Evolutionary conservation across 73 alveolate genomes (phyloP).

Genomic region (Symbiodinium natans): DNA sequence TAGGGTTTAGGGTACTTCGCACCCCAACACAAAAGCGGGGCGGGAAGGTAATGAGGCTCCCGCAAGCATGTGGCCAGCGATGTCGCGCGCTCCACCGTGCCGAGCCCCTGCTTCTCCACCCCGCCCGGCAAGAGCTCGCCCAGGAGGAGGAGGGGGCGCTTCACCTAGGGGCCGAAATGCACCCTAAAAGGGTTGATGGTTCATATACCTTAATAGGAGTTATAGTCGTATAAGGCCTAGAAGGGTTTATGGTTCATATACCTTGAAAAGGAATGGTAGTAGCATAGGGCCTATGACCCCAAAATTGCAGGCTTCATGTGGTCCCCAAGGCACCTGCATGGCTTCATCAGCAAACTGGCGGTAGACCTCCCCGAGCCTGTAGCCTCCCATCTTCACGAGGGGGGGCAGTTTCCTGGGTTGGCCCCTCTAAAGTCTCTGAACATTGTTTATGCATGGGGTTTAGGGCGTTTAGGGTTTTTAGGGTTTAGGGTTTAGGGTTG

Average conservation of each 20-base stretch:
- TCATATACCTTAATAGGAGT: no score
- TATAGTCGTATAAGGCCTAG: no score
- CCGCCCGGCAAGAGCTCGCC: slow-evolving; percentile 72
- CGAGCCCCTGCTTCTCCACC: slow-evolving; percentile 22
- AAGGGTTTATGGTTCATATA: no score
- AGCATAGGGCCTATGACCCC: no score
- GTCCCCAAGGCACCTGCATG: neutral
- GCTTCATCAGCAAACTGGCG: neutral
- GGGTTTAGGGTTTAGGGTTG: no score
- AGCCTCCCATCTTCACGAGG: neutral
- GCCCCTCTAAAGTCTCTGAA: no score
- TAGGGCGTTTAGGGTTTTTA: no score
- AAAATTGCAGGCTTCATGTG: no score
- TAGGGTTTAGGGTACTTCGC: neutral
- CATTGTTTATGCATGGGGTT: no score
- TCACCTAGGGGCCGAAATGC: neutral
- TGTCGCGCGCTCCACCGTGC: slow-evolving; percentile 41
- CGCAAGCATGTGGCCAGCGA: slow-evolving; percentile 23
- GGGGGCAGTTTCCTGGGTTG: neutral
- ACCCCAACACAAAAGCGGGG: no score
- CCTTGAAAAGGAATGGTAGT: no score
- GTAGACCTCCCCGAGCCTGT: neutral
- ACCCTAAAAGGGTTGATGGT: no score
- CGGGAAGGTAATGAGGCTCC: neutral
- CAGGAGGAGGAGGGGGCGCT: slow-evolving; percentile 34